Base-by-base conservation (phyloP, 208 protist genomes). In the Trypanosoma platydactyli region DNA sequence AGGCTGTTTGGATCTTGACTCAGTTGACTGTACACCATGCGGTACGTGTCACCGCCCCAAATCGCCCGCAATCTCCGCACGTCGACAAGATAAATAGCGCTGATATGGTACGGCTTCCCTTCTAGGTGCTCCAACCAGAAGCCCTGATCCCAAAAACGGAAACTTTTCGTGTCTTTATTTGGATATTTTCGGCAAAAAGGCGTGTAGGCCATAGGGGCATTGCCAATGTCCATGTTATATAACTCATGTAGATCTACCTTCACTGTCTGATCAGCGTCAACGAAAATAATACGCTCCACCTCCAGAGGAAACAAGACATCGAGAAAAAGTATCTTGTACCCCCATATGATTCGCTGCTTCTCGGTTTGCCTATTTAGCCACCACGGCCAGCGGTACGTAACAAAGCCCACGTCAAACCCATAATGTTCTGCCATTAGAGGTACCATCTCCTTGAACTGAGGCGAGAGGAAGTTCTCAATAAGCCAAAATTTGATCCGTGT, bases 251-350 rank as follows among this genome's bases (percentile, higher is more conserved):
- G 76, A 56, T 96, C 88, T 1, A 80, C 64, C 24, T 75, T 75
- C 6, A 69, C 76, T 7, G 97, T 98, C 80, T 99, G 98, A 73
- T 99, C 98, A 0, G 98, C 95, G 68, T 99, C 98, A 7, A 99
- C 95, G 67, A 99, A 99, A 70, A 99, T 98, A 55, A 99, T 77
- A 50, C 95, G 84, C 13, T 99, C 86, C 0, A 99, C 84, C 46
- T 96, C 77, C 12, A 95, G 75, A 6, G 98, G 98, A 71, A 99
- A 99, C 7, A 99, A 66, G 3, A 99, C 98, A 79, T 99, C 99
- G 1, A 99, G 81, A 84, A 99, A 99, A 7, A 99, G 85, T 55
- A 99, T 98, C 80, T 99, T 99, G 84, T 99, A 98, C 16, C 83
- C 98, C 98, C 98, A 99, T 68, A 99, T 99, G 15, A 96, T 96